Base-by-base conservation (phyloP, 179 eudicot genomes). In the Silene coronaria region DNA sequence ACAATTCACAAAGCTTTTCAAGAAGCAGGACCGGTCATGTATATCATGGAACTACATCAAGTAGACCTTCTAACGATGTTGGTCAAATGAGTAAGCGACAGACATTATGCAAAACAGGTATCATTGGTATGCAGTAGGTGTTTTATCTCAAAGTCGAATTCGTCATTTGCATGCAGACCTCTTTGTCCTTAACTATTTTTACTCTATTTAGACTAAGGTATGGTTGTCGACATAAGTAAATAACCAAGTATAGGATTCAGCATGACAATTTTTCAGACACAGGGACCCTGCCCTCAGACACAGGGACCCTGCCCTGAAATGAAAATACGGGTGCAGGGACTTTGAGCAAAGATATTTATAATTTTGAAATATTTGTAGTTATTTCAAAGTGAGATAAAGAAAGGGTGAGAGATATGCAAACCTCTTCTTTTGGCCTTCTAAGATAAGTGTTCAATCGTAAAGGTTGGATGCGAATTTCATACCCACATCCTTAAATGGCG, bases 21-120 rank as follows among this genome's bases (percentile, higher is more conserved):
- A 60, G 48, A 28, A 75, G 55, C 64, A 57, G 42, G 64, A 61
- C 66, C 30, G 79, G 45, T 32, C 62, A 76, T 79, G 51, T 66
- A 65, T 69, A 72, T 32, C 19, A 69, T 53, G 72, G 81, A 63
- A 51, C 51, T 26, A 24, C 73, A 42, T 13, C 21, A 72, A 74
- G 71, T 51, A 77, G 28, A 76, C 75, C 78, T 9, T 22, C 36
- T 16, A 8, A 32, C 2, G 72, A 72, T 32, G 64, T 22, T 30
- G 80, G 79, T 51, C 63, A 38, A 26, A 74, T 55, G 45, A 58
- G 46, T 75, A 75, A 71, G 48, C 67, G 38, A 45, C 59, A 68
- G 27, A n/a, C 81, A 32, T 22, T 53, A 19, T 36, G 23, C 70
- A 65, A 60, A 48, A 28, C 80, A 75, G 86, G 86, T 81, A 84